Base-by-base conservation (phyloP, 1,284 basidiomycete species). In the Moesziomyces antarcticus region DNA sequence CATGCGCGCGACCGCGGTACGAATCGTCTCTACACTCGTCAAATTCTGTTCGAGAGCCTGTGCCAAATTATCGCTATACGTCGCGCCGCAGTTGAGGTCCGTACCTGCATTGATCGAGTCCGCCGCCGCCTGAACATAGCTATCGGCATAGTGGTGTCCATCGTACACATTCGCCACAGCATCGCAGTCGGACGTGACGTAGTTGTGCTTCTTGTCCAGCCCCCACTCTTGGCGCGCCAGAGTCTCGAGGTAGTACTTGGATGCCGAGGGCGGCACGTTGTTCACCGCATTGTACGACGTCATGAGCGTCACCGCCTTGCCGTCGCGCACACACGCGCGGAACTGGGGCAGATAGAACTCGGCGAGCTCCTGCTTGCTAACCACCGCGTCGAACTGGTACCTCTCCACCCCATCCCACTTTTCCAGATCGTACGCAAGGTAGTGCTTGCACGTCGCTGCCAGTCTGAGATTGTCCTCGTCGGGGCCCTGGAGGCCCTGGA, bases 381-480 rank as follows among this genome's bases (percentile, higher is more conserved):
- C 63, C 40, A 60, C n/a, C 7, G 63, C 56, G 22, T 66, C 33
- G 30, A 60, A 66, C 44, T 66, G 63, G 27, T 66, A 66, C 22
- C 63, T 30, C 43, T 66, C 63, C 1, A 59, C 63, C 5, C 63
- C 57, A 8, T 40, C 45, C 6, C 8, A 66, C 20, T 50, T n/a
- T 30, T 60, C 63, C 21, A 66, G 1, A 20, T 66, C 63, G 49
- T 66, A 66, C 0, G 63, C 57, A 1, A 66, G 44, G 44, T 56
- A 66, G 52, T 66, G 63, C 49, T 66, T 66, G 57, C 63, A 66
- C 21, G 56, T 56, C 4, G 63, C 63, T 1, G 63, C 63, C 16
- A 66, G 20, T 0, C n/a, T 48, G 0, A 66, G 16, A 20, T 47
- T 24, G 8, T 44, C 41, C 10, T 44, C 56, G 10, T 33, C 16